Conservation (phyloP, 257 asterid genomes). For the Nicotiana noctiflora region DNA sequence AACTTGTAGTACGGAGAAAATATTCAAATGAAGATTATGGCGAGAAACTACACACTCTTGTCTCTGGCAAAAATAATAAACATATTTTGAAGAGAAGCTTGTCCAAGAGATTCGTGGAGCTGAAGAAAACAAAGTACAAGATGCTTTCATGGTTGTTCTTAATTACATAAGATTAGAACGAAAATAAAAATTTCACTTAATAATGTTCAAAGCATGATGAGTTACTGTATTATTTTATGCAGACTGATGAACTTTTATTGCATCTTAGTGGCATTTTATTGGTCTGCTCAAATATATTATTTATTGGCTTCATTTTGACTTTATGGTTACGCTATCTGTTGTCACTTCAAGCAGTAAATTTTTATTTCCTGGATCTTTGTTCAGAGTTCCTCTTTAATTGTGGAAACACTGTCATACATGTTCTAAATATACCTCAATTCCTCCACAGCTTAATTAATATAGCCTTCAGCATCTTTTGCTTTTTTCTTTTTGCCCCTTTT, state of each 20-base stretch:
- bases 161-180: not conserved
- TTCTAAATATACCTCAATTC: not conserved
- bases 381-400: not conserved
- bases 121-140: not conserved
- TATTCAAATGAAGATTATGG: not conserved
- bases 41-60: not conserved
- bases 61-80: not conserved
- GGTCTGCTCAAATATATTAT: not conserved
- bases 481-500: not conserved
- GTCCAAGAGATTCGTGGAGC: not conserved
- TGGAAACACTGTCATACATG: not conserved
- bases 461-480: not conserved
- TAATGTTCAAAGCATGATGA: not conserved
- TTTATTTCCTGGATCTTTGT: not conserved
- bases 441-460: not conserved
- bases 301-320: not conserved
- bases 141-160: not conserved
- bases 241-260: not conserved
- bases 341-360: not conserved
- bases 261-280: not conserved
- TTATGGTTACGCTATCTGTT: not conserved
- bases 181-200: not conserved
- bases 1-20: not conserved
- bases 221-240: not conserved
- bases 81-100: not conserved